Evolutionary conservation across 768 basidiomycete species (phyloP), one percentile per base, ranked within the genome.

Genomic region (Amanita pseudoporphyria): DNA sequence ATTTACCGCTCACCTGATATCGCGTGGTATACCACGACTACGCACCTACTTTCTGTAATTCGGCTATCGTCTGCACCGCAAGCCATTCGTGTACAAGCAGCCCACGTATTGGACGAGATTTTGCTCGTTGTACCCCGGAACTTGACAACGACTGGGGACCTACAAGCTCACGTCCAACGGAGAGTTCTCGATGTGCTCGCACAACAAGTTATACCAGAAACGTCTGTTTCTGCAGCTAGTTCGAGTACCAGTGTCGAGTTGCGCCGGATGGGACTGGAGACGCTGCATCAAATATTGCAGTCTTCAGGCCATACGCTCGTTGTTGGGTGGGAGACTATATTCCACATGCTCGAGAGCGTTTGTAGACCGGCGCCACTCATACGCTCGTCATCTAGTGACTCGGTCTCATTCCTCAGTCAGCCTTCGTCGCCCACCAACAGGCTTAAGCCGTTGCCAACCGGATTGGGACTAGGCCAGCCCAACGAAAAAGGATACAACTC

Each of bases 261-360:
- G 33, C 77, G 93, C 21, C 72, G 82, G 19, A 87, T 93, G 79
- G 95, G 92, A 0, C 69, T 94, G 46, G 90, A 95, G 58, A 89
- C 88, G 0, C 66, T 99, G 9, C 88, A 93, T 55, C 79, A 87
- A 56, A 93, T 99, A 47, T 69, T 99, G 9, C 89, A 97, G 61
- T 81, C 83, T 1, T 88, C 90, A 0, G 95, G 90, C 0, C 92
- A 97, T 63, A 92, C 91, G 0, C 72, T 99, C 1, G 78, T 93
- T 6, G 79, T 87, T 12, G 95, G 96, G 0, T 99, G 95, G 95
- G 84, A 87, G 56, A 85, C 74, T 0, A 91, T 97, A 56, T 97
- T 98, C 63, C 79, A 84, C 55, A 93, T 97, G 78, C 72, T 99
- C 5, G 80, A 81, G 36, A 91, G 88, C 52, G 89, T 96, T 9